phyloP scores from a whole-genome alignment of 1,284 basidiomycete genomes.

The Tremellales sp. region DNA sequence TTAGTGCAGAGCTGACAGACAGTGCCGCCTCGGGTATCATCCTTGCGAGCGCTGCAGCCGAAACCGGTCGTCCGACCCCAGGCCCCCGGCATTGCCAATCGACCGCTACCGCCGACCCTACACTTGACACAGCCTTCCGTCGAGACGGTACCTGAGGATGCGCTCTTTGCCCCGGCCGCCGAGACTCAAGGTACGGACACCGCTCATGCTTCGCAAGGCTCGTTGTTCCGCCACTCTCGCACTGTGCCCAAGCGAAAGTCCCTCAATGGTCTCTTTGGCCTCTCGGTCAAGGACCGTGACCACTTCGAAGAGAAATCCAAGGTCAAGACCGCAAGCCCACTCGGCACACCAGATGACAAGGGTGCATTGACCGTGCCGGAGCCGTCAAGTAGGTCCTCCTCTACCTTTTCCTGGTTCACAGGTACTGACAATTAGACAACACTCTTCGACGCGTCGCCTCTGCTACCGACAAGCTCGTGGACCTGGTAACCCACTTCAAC shows the following conservation, averaged over 20 bases:
- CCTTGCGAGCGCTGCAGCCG: not conserved
- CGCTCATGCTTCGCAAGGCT: slow-evolving; percentile 10
- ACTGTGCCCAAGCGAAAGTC: slow-evolving; percentile 38
- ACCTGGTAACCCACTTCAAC: slow-evolving; percentile 24
- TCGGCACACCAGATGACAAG: too few relatives aligned
- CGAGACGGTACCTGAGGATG: slow-evolving; percentile 3
- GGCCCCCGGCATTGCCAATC: not conserved
- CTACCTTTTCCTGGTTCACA: too few relatives aligned
- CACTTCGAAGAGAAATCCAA: not conserved
- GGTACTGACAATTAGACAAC: too few relatives aligned
- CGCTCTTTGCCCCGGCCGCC: too few relatives aligned
- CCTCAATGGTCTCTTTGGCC: slow-evolving; percentile 36
- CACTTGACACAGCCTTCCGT: slow-evolving; percentile 23
- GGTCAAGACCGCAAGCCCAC: too few relatives aligned
- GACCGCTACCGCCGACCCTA: slow-evolving; percentile 15
- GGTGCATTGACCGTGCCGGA: too few relatives aligned
- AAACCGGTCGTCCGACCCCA: not conserved
- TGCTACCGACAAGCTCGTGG: slow-evolving; percentile 32
- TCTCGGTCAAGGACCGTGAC: slow-evolving; percentile 15
- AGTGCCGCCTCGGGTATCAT: not conserved
- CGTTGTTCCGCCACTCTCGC: too few relatives aligned
- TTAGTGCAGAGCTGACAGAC: too few relatives aligned
- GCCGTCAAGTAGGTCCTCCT: too few relatives aligned
- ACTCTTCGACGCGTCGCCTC: slow-evolving; percentile 26
- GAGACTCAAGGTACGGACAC: too few relatives aligned